Evolutionary conservation across 1,284 basidiomycete species (phyloP), one percentile per base, ranked within the genome.

Genomic region (Microbotryum saponariae): DNA sequence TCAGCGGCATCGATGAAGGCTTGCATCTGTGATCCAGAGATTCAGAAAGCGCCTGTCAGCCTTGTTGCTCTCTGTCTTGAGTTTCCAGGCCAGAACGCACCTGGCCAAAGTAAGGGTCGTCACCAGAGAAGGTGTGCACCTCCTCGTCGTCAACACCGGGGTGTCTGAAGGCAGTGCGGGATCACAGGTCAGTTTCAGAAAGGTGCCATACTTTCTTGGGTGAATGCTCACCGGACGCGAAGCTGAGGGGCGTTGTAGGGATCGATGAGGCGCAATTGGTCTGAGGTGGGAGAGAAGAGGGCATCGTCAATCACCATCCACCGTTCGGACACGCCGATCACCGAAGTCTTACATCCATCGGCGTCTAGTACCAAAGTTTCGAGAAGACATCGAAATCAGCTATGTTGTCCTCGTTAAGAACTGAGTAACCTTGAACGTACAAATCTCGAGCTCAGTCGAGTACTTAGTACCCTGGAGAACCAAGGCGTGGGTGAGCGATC

Each of bases 401-500:
- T 1, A 27, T 16, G 14, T 12, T 42, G 37, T 16, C 37, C 9
- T 10, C 2, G 31, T 8, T 42, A 10, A 21, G 42, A 42, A 42
- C 37, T 18, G 37, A 25, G 12, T 42, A 10, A 18, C 37, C 16
- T 31, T n/a, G 18, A 46, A 29, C 66, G 33, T 55, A 71, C 68
- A 65, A 51, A 72, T 85, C 75, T 94, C 91, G 53, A 96, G 80
- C 78, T 94, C 91, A 75, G 91, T 94, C 71, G 87, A 88, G 77
- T 96, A 96, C 76, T 91, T 85, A 68, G 81, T 84, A 57, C 91
- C 92, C 74, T 96, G 92, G 27, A 97, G 83, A 20, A 88, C 87
- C 59, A 88, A 87, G 47, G 89, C 81, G 73, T 96, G 92, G 21
- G 83, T 89, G 76, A 97, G 87, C 61, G 83, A 87, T 18, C 92